Percentiles rank a stretch among this genome's conserved stretches.
phyloP scores from a whole-genome alignment of 2,329 filamentous ascomycete species.

The Beauveria scarabaeidicola region DNA sequence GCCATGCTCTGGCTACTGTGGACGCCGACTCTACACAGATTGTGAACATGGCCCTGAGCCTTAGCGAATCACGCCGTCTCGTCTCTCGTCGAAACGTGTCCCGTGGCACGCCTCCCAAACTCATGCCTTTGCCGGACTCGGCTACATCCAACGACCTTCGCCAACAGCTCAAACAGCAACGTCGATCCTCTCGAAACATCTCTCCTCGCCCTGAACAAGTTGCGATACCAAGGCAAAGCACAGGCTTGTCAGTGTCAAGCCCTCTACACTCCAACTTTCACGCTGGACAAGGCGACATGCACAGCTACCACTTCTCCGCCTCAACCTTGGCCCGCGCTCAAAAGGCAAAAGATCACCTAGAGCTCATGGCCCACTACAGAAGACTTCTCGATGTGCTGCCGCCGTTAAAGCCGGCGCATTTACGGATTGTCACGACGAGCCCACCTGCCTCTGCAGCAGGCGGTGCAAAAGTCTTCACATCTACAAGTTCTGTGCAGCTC shows the following conservation, averaged over 20 bases:
- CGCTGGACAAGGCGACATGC: conserved; percentile 33
- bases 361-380: conserved; percentile 77
- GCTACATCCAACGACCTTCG: conserved; percentile 51
- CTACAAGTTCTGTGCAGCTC: conserved; percentile 24
- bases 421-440: conserved; percentile 32
- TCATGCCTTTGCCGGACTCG: conserved; percentile 44
- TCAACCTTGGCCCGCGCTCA: conserved; percentile 76
- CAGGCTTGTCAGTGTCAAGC: conserved; percentile 32
- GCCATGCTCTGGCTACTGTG: conserved; percentile 28
- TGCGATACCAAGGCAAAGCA: conserved; percentile 31
- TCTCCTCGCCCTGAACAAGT: conserved; percentile 47
- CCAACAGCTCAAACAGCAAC: conserved; percentile 65
- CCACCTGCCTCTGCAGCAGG: conserved; percentile 31
- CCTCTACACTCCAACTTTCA: conserved; percentile 38
- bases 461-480: conserved; percentile 7
- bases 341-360: conserved; percentile 76
- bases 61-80: conserved; percentile 71
- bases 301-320: conserved; percentile 61
- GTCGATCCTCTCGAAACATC: conserved; percentile 50
- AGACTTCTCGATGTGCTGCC: conserved; percentile 71
- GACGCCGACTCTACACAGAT: conserved; percentile 81
- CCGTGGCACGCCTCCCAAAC: conserved; percentile 41
- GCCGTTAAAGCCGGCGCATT: conserved; percentile 49
- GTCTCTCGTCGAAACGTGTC: conserved; percentile 50
- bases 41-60: conserved; percentile 80